Evolutionary conservation across 2,329 filamentous ascomycete genomes (phyloP).

Genomic region (Lecanosticta acicola): DNA sequence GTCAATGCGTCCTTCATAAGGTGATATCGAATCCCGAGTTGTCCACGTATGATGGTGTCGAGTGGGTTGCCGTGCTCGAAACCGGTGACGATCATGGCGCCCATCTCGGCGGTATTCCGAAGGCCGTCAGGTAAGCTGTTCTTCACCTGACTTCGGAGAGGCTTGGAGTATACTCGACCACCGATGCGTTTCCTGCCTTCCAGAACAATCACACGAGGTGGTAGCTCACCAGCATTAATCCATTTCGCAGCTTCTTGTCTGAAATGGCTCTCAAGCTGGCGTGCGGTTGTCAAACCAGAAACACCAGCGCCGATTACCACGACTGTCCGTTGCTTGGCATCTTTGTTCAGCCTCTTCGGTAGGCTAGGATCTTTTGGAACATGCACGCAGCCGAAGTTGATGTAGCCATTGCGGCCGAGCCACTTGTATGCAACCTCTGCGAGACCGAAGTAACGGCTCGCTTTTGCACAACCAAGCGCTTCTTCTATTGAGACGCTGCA

Average conservation of each 20-base stretch:
- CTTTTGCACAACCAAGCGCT: slow-evolving; percentile 83
- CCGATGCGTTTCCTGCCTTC: slow-evolving; percentile 85
- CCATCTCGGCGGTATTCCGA: slow-evolving; percentile 85
- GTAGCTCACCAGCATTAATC: slow-evolving; percentile 57
- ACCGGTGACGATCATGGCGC: slow-evolving; percentile 95
- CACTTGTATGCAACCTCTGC: slow-evolving; percentile 88
- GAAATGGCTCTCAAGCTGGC: slow-evolving; percentile 83
- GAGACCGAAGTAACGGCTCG: slow-evolving; percentile 80
- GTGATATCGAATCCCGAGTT: slow-evolving; percentile 82
- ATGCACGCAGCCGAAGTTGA: slow-evolving; percentile 91
- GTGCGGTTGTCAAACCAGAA: slow-evolving; percentile 83
- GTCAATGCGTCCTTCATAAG: slow-evolving; percentile 73
- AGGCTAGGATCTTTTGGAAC: slow-evolving; percentile 42
- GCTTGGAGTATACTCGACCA: slow-evolving; percentile 86
- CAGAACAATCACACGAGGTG: slow-evolving; percentile 70
- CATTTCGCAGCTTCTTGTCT: slow-evolving; percentile 69
- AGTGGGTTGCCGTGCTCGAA: slow-evolving; percentile 94
- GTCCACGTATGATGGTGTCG: slow-evolving; percentile 83
- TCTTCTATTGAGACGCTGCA: slow-evolving; percentile 76
- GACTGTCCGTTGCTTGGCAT: slow-evolving; percentile 62
- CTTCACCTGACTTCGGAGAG: slow-evolving; percentile 55
- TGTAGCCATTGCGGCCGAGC: slow-evolving; percentile 84
- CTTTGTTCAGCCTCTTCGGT: slow-evolving; percentile 31
- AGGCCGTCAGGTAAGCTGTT: slow-evolving; percentile 49
- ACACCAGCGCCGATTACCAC: slow-evolving; percentile 91